Conservation (phyloP, 176 grass and related monocot genomes). For the Paspalum notatum region DNA sequence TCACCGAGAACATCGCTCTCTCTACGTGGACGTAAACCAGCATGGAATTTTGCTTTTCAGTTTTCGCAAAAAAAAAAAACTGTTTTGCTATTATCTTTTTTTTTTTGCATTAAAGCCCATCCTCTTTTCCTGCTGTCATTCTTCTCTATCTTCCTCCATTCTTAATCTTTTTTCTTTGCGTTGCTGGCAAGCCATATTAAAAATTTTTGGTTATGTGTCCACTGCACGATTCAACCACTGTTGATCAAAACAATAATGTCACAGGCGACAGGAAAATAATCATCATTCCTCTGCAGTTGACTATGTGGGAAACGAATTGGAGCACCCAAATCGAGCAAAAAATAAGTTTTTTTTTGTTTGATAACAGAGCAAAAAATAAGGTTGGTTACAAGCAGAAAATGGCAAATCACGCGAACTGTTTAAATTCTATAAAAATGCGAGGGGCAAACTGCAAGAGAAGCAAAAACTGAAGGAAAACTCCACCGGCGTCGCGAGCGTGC, state of each 20-base stretch:
- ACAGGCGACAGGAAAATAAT: no score
- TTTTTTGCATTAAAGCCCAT: background rate
- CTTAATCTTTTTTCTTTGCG: background rate
- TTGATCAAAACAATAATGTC: no score
- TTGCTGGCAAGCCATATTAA: no score
- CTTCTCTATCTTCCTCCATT: background rate
- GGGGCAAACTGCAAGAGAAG: conserved; percentile 26
- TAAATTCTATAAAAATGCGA: background rate
- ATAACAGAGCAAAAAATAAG: background rate
- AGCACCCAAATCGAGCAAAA: background rate
- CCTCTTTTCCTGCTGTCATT: background rate
- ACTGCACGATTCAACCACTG: no score
- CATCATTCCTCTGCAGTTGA: background rate
- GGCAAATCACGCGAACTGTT: background rate
- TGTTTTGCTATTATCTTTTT: background rate
- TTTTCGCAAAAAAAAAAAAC: background rate
- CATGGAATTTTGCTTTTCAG: conserved; percentile 39
- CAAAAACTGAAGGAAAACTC: conserved; percentile 46
- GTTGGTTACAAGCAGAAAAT: background rate
- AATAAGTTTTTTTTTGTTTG: no score
- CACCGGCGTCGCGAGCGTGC: conserved; percentile 41
- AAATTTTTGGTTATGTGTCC: no score
- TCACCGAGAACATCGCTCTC: conserved; percentile 49
- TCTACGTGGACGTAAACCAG: conserved; percentile 17
- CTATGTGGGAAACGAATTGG: background rate